Evolutionary conservation across 140 eudicot genomes (phyloP).

Genomic region (Oenanthe javanica): DNA sequence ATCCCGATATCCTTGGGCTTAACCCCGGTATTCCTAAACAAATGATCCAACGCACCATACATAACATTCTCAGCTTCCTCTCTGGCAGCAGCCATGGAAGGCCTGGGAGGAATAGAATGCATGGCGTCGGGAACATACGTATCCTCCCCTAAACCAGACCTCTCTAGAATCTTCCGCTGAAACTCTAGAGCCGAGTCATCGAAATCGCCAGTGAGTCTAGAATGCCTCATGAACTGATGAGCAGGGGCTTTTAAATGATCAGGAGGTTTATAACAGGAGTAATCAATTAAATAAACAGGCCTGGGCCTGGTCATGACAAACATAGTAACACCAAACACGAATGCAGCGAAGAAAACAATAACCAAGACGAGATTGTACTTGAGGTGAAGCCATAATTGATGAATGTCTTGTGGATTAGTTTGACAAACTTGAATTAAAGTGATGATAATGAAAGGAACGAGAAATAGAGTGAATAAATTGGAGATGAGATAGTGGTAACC

Average conservation of each 20-base stretch:
- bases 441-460: slow-evolving; percentile 33
- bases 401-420: slow-evolving; percentile 32
- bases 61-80: slow-evolving; percentile 52
- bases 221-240: slow-evolving; percentile 37
- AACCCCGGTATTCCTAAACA: slow-evolving; percentile 28
- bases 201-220: slow-evolving; percentile 40
- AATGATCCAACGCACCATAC: slow-evolving; percentile 44
- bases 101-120: slow-evolving; percentile 41
- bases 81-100: slow-evolving; percentile 51
- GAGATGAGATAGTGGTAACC: slow-evolving; percentile 62
- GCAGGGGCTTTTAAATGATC: slow-evolving; percentile 35
- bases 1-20: slow-evolving; percentile 47
- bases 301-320: slow-evolving; percentile 47
- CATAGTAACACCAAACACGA: slow-evolving; percentile 41
- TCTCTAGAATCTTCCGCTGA: slow-evolving; percentile 41
- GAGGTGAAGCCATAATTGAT: slow-evolving; percentile 34
- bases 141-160: slow-evolving; percentile 51
- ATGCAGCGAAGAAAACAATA: slow-evolving; percentile 25
- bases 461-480: slow-evolving; percentile 35
- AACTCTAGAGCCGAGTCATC: slow-evolving; percentile 42
- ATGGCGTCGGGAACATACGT: slow-evolving; percentile 53
- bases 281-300: slow-evolving; percentile 48
- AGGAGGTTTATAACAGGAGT: slow-evolving; percentile 39
- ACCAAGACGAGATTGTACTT: slow-evolving; percentile 40
- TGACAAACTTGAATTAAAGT: slow-evolving; percentile 33